Evolutionary conservation across 2,329 filamentous ascomycete genomes (phyloP).

Genomic region (Colletotrichum destructivum): DNA sequence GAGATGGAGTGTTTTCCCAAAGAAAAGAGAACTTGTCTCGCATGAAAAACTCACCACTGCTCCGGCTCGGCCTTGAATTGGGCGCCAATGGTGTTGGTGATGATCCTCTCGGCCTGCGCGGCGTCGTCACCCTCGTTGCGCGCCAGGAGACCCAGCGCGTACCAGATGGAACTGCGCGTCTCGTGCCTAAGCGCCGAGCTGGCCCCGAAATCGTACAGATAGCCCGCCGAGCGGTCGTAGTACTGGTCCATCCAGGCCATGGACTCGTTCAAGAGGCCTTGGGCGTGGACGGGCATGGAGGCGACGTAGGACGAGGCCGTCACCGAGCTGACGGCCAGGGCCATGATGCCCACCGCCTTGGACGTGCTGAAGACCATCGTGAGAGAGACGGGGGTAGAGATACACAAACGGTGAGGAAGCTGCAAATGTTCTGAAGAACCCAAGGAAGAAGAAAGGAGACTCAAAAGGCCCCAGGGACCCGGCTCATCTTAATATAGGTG

Average conservation of each 20-base stretch:
- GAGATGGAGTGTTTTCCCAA: slow-evolving; percentile 43
- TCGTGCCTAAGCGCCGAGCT: slow-evolving; percentile 66
- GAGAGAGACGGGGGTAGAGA: background rate
- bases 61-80: slow-evolving; percentile 67
- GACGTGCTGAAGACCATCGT: slow-evolving; percentile 30
- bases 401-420: background rate
- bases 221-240: slow-evolving; percentile 67
- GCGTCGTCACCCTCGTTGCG: slow-evolving; percentile 66
- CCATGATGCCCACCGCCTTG: slow-evolving; percentile 30
- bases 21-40: no score
- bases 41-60: slow-evolving; percentile 62
- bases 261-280: slow-evolving; percentile 61
- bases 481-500: slow-evolving; percentile 24
- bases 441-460: background rate
- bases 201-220: slow-evolving; percentile 66
- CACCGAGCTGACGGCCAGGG: slow-evolving; percentile 26
- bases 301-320: slow-evolving; percentile 41
- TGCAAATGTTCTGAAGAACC: slow-evolving; percentile 4
- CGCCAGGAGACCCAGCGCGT: slow-evolving; percentile 70
- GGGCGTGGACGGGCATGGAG: slow-evolving; percentile 49
- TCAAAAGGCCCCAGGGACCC: background rate
- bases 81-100: slow-evolving; percentile 66
- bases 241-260: slow-evolving; percentile 70
- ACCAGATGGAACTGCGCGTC: slow-evolving; percentile 72
- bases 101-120: slow-evolving; percentile 66